Conservation (phyloP, 2,329 filamentous ascomycete species). For the Ophiostoma piceae region DNA sequence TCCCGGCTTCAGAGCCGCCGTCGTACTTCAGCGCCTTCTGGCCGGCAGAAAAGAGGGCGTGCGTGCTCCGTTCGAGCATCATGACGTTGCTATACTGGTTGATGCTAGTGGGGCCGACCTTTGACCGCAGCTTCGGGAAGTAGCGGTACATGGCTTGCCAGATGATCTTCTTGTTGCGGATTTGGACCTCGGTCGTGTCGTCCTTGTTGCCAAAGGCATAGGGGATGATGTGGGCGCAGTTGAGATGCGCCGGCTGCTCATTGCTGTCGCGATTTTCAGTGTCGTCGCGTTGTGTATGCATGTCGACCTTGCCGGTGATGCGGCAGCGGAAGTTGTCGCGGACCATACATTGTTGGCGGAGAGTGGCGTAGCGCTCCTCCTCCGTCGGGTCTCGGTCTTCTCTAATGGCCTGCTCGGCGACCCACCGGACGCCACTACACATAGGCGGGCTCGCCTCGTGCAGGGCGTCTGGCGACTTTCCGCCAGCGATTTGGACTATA, state of each 20-base stretch:
- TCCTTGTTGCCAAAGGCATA: neutral
- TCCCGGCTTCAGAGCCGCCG: neutral
- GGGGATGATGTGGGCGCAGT: neutral
- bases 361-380: neutral
- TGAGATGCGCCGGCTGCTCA: neutral
- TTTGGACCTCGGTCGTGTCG: neutral
- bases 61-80: neutral
- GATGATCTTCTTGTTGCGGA: neutral
- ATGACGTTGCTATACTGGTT: neutral
- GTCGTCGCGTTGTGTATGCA: neutral
- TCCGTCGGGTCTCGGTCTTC: no score
- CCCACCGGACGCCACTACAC: neutral
- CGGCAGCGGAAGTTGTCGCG: neutral
- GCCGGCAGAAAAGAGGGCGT: neutral
- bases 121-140: neutral
- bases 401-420: neutral
- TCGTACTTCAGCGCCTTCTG: neutral
- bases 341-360: neutral
- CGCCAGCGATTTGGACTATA: neutral
- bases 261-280: neutral
- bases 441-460: neutral
- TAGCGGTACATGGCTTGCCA: neutral
- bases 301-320: neutral
- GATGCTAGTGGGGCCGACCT: neutral
- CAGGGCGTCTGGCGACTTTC: neutral